phyloP scores from a whole-genome alignment of 768 basidiomycete genomes.

The Neoboletus brunneissimus region DNA sequence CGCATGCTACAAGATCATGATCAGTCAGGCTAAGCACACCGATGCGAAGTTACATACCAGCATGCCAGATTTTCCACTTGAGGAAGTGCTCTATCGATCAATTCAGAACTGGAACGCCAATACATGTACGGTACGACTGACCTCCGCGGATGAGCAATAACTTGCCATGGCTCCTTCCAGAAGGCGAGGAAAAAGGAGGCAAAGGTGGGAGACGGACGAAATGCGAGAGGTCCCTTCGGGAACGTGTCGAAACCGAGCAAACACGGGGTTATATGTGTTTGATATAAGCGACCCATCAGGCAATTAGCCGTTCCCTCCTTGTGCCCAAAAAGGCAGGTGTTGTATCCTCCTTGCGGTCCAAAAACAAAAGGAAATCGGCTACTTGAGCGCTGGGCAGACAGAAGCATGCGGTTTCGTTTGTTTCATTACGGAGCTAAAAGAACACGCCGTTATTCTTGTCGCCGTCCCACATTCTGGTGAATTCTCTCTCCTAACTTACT shows the following conservation, averaged over 20 bases:
- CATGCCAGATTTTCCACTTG: slow-evolving; percentile 14
- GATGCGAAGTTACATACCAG: slow-evolving; percentile 11
- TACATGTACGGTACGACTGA: slow-evolving; percentile 8
- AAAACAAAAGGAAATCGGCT: slow-evolving; percentile 26
- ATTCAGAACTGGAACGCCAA: slow-evolving; percentile 5
- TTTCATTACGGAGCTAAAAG: slow-evolving; percentile 17
- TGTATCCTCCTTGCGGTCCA: slow-evolving; percentile 22
- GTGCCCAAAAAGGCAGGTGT: slow-evolving; percentile 32
- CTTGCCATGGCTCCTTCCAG: slow-evolving; percentile 22
- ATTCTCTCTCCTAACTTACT: not conserved
- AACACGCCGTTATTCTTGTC: slow-evolving; percentile 8
- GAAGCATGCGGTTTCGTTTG: slow-evolving; percentile 3
- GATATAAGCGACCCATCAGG: slow-evolving; percentile 9
- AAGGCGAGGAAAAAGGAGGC: not conserved
- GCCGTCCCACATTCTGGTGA: not conserved
- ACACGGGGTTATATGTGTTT: slow-evolving; percentile 15
- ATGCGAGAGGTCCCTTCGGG: slow-evolving; percentile 1
- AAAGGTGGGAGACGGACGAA: not conserved
- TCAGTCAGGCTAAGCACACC: not conserved
- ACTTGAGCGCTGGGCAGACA: slow-evolving; percentile 5
- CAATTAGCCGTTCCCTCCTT: slow-evolving; percentile 19
- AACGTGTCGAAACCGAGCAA: slow-evolving; percentile 1
- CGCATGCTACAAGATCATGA: slow-evolving; percentile 18
- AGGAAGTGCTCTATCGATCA: slow-evolving; percentile 23
- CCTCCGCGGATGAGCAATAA: slow-evolving; percentile 30